Percentiles rank a stretch among this genome's conserved stretches.
These are phyloP conservation scores for Hypomontagnella submonticulosa DNA, from an alignment of 495 filamentous ascomycete species.

Conservation along the genomic window DNA sequence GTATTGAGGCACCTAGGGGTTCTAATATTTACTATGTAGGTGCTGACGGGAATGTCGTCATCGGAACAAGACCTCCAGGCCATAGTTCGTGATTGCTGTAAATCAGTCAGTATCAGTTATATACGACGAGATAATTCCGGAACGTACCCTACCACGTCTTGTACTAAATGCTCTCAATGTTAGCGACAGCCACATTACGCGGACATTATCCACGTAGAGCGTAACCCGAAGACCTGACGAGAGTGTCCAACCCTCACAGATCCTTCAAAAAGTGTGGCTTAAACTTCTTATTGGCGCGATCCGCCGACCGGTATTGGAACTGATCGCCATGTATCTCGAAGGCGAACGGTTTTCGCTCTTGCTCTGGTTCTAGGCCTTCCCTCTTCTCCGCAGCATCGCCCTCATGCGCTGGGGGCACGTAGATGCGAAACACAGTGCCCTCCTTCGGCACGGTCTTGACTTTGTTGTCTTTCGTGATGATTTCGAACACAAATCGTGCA, in stretches of 20 bases:
- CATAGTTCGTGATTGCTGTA: no score
- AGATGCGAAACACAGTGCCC: constrained; percentile 84
- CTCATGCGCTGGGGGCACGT: constrained; percentile 63
- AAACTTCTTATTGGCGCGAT: constrained; percentile 91
- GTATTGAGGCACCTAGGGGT: no score
- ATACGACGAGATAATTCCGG: no score
- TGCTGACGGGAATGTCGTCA: no score
- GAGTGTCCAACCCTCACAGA: constrained; percentile 58
- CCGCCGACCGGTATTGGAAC: constrained; percentile 82
- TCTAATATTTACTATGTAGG: no score
- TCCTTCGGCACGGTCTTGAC: constrained; percentile 86
- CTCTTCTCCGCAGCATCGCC: constrained; percentile 11
- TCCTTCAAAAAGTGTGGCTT: constrained; percentile 77
- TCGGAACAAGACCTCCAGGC: no score
- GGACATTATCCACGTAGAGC: not conserved
- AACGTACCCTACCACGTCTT: not conserved
- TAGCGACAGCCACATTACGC: not conserved
- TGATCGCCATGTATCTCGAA: constrained; percentile 92
- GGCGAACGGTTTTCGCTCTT: constrained; percentile 59
- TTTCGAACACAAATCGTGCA: constrained; percentile 83
- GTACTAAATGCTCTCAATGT: not conserved
- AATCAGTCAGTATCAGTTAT: no score
- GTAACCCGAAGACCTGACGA: not conserved
- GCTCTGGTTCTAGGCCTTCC: constrained; percentile 5
- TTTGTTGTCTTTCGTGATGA: constrained; percentile 77